Conservation (phyloP, 2,329 filamentous ascomycete genomes). For the Penicillium digitatum region DNA sequence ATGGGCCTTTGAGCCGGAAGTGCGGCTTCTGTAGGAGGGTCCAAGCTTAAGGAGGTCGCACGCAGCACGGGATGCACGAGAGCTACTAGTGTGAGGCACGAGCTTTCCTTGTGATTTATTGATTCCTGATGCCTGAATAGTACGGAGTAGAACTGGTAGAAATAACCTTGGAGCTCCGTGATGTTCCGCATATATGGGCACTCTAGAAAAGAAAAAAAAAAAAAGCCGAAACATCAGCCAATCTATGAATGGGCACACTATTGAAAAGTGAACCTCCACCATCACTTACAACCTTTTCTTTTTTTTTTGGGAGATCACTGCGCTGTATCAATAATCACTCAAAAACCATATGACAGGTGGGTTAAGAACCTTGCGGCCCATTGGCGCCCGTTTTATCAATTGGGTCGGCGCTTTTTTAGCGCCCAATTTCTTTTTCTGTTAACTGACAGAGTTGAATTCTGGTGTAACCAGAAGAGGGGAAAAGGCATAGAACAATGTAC, state of each 20-base stretch:
- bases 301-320: background rate
- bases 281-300: background rate
- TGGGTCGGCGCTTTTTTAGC: constrained; percentile 4
- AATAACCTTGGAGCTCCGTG: background rate
- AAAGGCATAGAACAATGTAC: background rate
- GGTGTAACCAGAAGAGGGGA: background rate
- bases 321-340: constrained; percentile 6
- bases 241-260: background rate
- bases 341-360: constrained; percentile 20
- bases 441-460: background rate
- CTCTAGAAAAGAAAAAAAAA: background rate
- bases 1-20: background rate
- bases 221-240: background rate
- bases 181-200: constrained; percentile 1
- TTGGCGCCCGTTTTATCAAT: constrained; percentile 13
- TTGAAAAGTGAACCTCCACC: background rate
- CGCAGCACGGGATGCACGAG: constrained; percentile 1
- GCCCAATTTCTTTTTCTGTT: background rate
- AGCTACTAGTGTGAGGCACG: constrained; percentile 5
- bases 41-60: background rate
- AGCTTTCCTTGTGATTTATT: constrained; percentile 1
- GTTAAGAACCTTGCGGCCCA: constrained; percentile 10
- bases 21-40: background rate
- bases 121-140: background rate
- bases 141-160: too few relatives aligned